Conservation (phyloP, 352 stramenopile species). For the Pythium scleroteichum region DNA sequence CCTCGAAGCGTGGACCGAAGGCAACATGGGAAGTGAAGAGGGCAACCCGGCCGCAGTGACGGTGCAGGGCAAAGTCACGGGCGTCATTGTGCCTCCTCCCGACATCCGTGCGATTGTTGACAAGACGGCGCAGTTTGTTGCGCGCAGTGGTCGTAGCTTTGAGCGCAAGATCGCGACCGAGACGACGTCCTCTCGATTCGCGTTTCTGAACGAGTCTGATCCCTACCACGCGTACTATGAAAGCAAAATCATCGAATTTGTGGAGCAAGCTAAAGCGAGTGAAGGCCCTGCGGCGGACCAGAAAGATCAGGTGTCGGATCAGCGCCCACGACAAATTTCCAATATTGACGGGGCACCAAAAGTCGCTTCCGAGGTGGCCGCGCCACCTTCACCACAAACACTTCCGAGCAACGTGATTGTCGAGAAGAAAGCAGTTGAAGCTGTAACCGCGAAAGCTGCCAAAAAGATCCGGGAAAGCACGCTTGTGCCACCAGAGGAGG, state of each 20-base stretch:
- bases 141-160: slow-evolving; percentile 97
- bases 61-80: slow-evolving; percentile 79
- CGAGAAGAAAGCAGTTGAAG: slow-evolving; percentile 85
- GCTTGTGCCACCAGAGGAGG: slow-evolving; percentile 56
- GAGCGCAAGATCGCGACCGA: slow-evolving; percentile 97
- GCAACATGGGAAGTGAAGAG: slow-evolving; percentile 14
- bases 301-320: background rate
- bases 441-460: slow-evolving; percentile 79
- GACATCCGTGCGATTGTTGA: slow-evolving; percentile 98
- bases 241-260: slow-evolving; percentile 92
- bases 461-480: slow-evolving; percentile 93
- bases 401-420: slow-evolving; percentile 54
- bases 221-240: slow-evolving; percentile 99
- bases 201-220: slow-evolving; percentile 93
- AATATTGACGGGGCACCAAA: too few relatives aligned
- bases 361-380: too few relatives aligned
- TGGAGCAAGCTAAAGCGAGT: slow-evolving; percentile 43
- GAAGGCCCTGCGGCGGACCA: background rate
- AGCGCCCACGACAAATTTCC: background rate
- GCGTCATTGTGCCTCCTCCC: slow-evolving; percentile 96
- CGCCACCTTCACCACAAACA: too few relatives aligned
- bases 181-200: slow-evolving; percentile 96
- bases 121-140: slow-evolving; percentile 98
- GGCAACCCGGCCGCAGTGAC: slow-evolving; percentile 34
- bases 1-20: too few relatives aligned